These are phyloP conservation scores for Massarina eburnea DNA, from an alignment of 2,329 filamentous ascomycete genomes.

Conservation along the genomic window DNA sequence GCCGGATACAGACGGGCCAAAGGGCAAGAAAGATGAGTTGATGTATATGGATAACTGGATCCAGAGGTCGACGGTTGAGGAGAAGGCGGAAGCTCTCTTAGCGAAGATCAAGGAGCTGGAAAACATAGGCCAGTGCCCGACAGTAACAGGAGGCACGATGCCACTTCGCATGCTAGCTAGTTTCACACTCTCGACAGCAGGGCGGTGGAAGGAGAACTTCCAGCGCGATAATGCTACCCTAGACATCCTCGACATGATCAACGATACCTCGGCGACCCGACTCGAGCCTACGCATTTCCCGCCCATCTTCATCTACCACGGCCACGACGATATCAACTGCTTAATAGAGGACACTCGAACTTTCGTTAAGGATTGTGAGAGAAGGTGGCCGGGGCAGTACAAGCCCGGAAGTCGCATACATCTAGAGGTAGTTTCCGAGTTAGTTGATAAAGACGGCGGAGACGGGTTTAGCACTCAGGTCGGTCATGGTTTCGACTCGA, in stretches of 20 bases:
- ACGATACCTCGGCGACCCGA: neutral
- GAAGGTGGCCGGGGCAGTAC: neutral
- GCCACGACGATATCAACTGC: neutral
- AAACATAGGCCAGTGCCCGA: neutral
- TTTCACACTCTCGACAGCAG: neutral
- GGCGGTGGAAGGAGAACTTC: slow-evolving; percentile 1
- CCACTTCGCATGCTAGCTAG: neutral
- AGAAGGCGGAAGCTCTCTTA: neutral
- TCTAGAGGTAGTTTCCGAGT: neutral
- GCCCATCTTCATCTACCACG: slow-evolving; percentile 2
- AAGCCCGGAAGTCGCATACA: no score
- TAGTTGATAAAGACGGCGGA: neutral
- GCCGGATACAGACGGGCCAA: neutral
- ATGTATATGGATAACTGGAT: no score
- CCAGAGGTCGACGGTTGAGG: neutral
- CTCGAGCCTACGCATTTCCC: neutral
- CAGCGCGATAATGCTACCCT: neutral
- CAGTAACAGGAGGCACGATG: neutral
- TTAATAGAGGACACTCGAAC: neutral
- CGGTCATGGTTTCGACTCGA: neutral
- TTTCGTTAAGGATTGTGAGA: neutral
- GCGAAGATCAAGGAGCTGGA: neutral
- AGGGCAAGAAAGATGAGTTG: no score
- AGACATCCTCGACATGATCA: neutral
- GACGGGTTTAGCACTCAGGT: neutral